These are phyloP conservation scores for Litchi chinensis DNA, from an alignment of 345 rosid genomes.

Conservation along the genomic window DNA sequence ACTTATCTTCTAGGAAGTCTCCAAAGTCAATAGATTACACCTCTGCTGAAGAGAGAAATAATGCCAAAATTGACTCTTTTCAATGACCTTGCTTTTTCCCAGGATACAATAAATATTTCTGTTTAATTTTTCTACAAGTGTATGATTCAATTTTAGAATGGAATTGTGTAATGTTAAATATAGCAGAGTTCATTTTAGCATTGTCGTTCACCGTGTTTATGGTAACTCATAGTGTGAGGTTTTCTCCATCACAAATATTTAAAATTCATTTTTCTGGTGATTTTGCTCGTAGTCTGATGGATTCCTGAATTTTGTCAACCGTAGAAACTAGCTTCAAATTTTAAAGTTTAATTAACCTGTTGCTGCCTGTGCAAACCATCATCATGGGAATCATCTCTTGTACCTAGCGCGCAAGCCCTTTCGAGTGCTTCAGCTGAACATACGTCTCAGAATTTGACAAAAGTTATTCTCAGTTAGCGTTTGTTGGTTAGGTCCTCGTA, in stretches of 20 bases:
- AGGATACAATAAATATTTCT: no score
- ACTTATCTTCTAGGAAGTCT: background rate
- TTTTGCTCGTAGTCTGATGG: background rate
- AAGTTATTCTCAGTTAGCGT: background rate
- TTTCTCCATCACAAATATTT: background rate
- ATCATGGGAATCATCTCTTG: constrained; percentile 29
- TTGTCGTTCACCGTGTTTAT: no score
- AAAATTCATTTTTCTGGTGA: background rate
- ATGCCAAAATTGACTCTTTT: background rate
- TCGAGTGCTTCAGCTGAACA: constrained; percentile 31
- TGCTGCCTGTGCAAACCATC: constrained; percentile 19
- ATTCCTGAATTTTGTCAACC: background rate
- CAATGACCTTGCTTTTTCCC: no score
- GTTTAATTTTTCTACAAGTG: no score
- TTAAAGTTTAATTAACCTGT: constrained; percentile 1
- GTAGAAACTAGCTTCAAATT: background rate
- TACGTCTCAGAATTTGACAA: constrained; percentile 30
- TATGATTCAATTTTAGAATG: no score
- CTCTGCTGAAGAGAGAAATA: no score
- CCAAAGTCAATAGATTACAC: background rate
- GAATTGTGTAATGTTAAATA: no score
- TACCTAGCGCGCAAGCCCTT: constrained; percentile 35
- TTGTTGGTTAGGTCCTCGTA: no score
- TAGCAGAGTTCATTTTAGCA: no score
- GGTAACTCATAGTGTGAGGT: background rate